Evolutionary conservation across 2,329 filamentous ascomycete genomes (phyloP).

Genomic region (Xylariaceae sp.): DNA sequence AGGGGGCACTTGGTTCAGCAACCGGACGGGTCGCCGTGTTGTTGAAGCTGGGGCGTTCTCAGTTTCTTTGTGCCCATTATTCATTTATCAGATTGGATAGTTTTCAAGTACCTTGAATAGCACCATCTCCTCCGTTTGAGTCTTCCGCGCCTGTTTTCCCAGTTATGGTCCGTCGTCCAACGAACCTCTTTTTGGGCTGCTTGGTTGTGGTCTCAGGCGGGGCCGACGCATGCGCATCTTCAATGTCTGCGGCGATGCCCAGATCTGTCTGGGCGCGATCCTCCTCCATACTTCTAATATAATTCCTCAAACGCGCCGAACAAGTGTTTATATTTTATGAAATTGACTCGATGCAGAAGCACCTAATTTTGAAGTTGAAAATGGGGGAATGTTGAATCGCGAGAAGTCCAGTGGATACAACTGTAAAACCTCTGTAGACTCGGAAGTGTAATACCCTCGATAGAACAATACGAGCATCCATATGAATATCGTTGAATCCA

Average conservation of each 20-base stretch:
- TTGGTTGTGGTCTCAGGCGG: conserved; percentile 36
- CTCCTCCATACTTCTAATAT: conserved; percentile 58
- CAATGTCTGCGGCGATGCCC: conserved; percentile 62
- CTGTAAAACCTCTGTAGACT: conserved; percentile 5
- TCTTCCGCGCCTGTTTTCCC: conserved; percentile 35
- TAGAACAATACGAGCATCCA: neutral
- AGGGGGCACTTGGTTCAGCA: conserved; percentile 85
- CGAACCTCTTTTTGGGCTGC: conserved; percentile 87
- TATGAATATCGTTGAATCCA: too few species aligned
- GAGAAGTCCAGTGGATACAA: conserved; percentile 1
- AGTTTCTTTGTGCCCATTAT: neutral
- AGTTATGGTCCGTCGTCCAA: conserved; percentile 66
- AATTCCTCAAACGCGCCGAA: neutral
- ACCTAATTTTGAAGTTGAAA: neutral
- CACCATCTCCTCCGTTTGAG: conserved; percentile 54
- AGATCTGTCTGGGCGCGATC: conserved; percentile 67
- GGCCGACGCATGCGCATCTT: conserved; percentile 41
- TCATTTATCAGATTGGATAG: neutral
- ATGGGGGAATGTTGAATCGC: neutral
- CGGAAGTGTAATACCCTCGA: neutral
- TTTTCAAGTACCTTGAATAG: conserved; percentile 57
- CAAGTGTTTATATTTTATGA: neutral
- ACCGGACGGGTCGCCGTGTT: conserved; percentile 65
- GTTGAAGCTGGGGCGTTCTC: conserved; percentile 53
- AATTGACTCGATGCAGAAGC: neutral